A percentile compares a stretch with the other conserved stretches of the same genome.
phyloP scores from a whole-genome alignment of 768 basidiomycete species.

The Russula earlei region DNA sequence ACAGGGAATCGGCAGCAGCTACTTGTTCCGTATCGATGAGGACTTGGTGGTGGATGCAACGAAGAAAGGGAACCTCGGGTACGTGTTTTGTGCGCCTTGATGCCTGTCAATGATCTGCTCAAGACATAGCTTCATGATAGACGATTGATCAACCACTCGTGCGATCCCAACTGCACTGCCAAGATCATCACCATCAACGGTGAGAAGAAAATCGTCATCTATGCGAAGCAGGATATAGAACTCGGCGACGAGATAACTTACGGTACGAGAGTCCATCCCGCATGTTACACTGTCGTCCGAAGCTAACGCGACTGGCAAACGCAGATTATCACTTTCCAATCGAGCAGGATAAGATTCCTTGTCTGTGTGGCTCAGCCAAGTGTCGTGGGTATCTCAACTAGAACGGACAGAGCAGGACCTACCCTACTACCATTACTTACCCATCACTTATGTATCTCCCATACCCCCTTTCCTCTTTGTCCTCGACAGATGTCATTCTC shows the following conservation, averaged over 20 bases:
- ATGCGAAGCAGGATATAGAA: constrained; percentile 93
- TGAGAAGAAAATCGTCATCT: constrained; percentile 98
- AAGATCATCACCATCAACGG: constrained; percentile 88
- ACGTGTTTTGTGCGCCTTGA: constrained; percentile 29
- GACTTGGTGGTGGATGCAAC: constrained; percentile 98
- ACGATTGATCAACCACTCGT: constrained; percentile 97
- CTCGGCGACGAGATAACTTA: constrained; percentile 98
- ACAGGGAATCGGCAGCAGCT: constrained; percentile 96
- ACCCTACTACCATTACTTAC: constrained; percentile 12
- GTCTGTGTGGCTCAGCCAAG: constrained; percentile 80
- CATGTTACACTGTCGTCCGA: not conserved
- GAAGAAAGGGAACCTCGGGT: constrained; percentile 98
- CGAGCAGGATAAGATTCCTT: constrained; percentile 95
- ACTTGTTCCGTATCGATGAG: constrained; percentile 96
- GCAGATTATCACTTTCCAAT: constrained; percentile 98
- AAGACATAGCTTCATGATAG: constrained; percentile 32
- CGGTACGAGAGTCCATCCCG: constrained; percentile 46
- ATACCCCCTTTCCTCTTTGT: constrained; percentile 20
- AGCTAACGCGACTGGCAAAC: not conserved
- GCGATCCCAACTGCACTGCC: constrained; percentile 88
- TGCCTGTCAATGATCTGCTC: not conserved
- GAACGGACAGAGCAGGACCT: constrained; percentile 26
- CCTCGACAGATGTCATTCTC: constrained; percentile 15
- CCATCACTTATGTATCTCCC: constrained; percentile 21
- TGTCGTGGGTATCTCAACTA: constrained; percentile 97